phyloP scores from a whole-genome alignment of 345 rosid species.

The Sapria himalayana region DNA sequence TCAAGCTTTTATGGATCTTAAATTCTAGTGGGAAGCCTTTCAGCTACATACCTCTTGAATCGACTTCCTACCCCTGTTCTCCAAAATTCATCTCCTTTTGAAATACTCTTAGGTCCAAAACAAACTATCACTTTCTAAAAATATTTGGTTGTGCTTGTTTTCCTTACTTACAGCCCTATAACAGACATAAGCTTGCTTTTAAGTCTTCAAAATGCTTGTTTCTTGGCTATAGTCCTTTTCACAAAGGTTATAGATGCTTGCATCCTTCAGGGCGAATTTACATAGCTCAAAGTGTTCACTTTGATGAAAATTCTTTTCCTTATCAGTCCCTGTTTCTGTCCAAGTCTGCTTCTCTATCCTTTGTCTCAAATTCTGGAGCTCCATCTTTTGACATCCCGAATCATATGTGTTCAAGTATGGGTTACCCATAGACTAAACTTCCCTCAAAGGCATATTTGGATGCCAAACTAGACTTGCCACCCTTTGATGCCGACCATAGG shows the following conservation, averaged over 20 bases:
- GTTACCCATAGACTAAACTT: no score
- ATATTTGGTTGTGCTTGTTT: conserved; percentile 1
- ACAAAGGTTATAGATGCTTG: conserved; percentile 3
- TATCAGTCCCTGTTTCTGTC: not conserved
- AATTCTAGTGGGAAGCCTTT: not conserved
- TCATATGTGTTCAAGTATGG: not conserved
- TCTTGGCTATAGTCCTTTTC: not conserved
- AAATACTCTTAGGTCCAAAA: not conserved
- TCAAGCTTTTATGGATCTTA: not conserved
- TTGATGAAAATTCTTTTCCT: not conserved
- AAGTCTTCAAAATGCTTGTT: not conserved
- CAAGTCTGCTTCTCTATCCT: not conserved
- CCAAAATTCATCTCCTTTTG: not conserved
- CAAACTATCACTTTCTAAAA: not conserved
- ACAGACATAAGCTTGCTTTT: not conserved
- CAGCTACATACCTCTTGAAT: not conserved
- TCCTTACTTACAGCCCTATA: not conserved
- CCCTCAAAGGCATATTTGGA: no score
- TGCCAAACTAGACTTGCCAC: no score
- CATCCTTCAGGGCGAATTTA: not conserved
- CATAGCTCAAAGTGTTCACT: not conserved
- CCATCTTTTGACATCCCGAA: not conserved
- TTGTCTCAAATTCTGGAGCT: not conserved
- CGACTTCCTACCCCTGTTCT: not conserved
- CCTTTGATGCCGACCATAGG: not conserved